Conservation (phyloP, 2,329 filamentous ascomycete genomes). For the Penicillium crustosum region DNA sequence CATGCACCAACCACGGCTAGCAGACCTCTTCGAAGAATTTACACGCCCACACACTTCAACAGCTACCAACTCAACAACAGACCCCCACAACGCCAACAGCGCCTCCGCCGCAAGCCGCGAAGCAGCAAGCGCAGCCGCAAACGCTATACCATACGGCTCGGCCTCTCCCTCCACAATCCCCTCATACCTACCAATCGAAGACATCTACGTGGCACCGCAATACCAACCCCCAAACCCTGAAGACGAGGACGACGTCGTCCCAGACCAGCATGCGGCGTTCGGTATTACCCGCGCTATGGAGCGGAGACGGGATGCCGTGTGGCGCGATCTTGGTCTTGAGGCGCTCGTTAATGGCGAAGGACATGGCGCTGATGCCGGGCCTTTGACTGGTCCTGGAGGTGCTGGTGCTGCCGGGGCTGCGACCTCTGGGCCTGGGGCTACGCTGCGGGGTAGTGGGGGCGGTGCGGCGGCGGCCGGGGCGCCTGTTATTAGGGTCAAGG, state of each 20-base stretch:
- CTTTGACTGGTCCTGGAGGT: slow-evolving; percentile 22
- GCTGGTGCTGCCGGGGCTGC: slow-evolving; percentile 19
- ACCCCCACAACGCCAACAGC: slow-evolving; percentile 5
- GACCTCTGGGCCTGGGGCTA: slow-evolving; percentile 18
- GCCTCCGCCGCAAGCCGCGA: background rate
- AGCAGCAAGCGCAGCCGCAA: slow-evolving; percentile 9
- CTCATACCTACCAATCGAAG: slow-evolving; percentile 54
- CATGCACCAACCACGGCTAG: slow-evolving; percentile 49
- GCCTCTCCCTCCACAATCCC: slow-evolving; percentile 37
- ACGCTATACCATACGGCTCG: slow-evolving; percentile 31
- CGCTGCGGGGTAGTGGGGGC: slow-evolving; percentile 20
- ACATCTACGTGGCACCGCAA: slow-evolving; percentile 61
- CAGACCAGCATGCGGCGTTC: slow-evolving; percentile 67
- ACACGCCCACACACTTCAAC: slow-evolving; percentile 46
- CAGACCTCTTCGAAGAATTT: slow-evolving; percentile 53
- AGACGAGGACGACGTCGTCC: slow-evolving; percentile 67
- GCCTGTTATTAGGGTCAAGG: slow-evolving; percentile 27
- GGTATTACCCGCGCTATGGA: slow-evolving; percentile 64
- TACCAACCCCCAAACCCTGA: slow-evolving; percentile 65
- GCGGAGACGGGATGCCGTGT: slow-evolving; percentile 53
- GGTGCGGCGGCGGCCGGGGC: slow-evolving; percentile 20
- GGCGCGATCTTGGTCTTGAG: slow-evolving; percentile 60
- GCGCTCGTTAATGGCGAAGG: slow-evolving; percentile 46
- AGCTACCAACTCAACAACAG: background rate
- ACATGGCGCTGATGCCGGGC: slow-evolving; percentile 16